Conservation (phyloP, 1,284 basidiomycete genomes). For the Ustilago sp. region DNA sequence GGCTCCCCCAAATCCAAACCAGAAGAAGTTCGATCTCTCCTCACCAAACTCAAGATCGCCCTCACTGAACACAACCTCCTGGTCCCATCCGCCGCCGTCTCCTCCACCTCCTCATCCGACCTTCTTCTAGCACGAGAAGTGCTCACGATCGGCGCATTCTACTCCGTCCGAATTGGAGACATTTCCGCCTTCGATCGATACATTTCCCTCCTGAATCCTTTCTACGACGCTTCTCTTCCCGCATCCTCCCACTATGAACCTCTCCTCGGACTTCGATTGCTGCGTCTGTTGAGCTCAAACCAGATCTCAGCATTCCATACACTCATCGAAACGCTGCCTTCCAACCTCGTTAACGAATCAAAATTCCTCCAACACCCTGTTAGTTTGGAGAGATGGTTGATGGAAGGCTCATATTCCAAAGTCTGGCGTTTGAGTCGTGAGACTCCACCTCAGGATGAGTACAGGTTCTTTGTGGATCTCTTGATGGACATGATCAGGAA, state of each 20-base stretch:
- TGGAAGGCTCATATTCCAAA: conserved; percentile 98
- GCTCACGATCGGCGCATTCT: conserved; percentile 93
- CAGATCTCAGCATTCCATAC: conserved; percentile 98
- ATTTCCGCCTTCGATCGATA: conserved; percentile 94
- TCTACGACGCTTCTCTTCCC: conserved; percentile 81
- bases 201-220: conserved; percentile 89
- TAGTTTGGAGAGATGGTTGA: conserved; percentile 86
- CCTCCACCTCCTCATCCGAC: conserved; percentile 61
- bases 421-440: conserved; percentile 90
- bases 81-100: conserved; percentile 70
- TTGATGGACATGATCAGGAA: conserved; percentile 93
- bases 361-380: conserved; percentile 67
- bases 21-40: conserved; percentile 39
- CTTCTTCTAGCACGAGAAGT: conserved; percentile 79
- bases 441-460: conserved; percentile 79
- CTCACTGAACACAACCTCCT: conserved; percentile 82
- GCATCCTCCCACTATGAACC: conserved; percentile 86
- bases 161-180: conserved; percentile 87
- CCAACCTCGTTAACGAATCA: conserved; percentile 51
- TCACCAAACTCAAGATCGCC: conserved; percentile 75
- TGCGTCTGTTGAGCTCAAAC: conserved; percentile 93
- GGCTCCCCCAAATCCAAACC: conserved; percentile 22
- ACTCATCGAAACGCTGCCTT: conserved; percentile 88
- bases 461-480: conserved; percentile 88
- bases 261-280: conserved; percentile 90